A percentile compares a stretch with the other conserved stretches of the same genome.
phyloP scores from a whole-genome alignment of 306 rosid species.

The Quercus bicolor region DNA sequence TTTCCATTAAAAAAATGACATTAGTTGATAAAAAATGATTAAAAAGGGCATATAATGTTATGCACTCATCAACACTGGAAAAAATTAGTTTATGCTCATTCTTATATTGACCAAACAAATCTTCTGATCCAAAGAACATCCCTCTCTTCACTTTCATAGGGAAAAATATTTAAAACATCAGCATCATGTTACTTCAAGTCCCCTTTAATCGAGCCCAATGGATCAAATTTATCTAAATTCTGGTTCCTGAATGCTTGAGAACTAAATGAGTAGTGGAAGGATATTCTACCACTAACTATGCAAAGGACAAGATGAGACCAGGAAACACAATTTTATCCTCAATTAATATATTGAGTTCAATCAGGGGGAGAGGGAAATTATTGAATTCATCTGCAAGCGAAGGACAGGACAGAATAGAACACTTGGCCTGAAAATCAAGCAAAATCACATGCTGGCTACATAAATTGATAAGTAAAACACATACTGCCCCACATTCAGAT shows the following conservation, averaged over 20 bases:
- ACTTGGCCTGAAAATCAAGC: neutral
- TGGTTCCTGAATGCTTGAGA: neutral
- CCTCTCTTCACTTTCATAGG: neutral
- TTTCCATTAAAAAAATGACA: constrained; percentile 17
- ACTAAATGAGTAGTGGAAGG: neutral
- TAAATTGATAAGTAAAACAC: neutral
- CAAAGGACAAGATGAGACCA: neutral
- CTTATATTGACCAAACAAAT: neutral
- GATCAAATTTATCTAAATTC: neutral
- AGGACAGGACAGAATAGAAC: neutral
- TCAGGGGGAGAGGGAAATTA: no score
- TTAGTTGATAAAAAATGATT: neutral
- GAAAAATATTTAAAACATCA: neutral
- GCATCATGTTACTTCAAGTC: neutral
- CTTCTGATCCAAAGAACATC: neutral
- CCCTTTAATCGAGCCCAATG: neutral
- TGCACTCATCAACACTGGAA: neutral
- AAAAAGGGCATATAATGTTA: neutral
- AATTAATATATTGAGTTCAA: neutral
- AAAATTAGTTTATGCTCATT: neutral
- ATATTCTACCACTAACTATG: neutral
- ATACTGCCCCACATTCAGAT: neutral
- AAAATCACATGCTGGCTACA: neutral
- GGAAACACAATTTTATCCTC: neutral
- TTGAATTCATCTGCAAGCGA: neutral